Conservation (phyloP, 2,329 filamentous ascomycete species). For the Fusarium transvaalense region DNA sequence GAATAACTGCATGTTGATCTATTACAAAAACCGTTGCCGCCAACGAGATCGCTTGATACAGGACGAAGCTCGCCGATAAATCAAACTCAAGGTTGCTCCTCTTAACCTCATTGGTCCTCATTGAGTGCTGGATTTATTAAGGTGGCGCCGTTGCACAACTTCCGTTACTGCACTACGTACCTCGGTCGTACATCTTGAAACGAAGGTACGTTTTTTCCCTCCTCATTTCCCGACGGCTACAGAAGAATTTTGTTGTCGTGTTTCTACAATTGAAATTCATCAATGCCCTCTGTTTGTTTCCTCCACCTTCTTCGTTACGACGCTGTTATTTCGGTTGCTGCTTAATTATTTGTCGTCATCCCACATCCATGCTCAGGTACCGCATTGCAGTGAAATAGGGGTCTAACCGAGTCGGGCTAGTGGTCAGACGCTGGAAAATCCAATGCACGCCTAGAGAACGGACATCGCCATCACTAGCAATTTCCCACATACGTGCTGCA, state of each 20-base stretch:
- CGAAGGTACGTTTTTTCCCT: conserved; percentile 30
- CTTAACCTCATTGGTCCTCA: conserved; percentile 39
- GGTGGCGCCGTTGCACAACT: conserved; percentile 43
- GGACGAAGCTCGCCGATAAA: conserved; percentile 39
- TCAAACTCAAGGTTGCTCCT: conserved; percentile 37
- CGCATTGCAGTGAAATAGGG: conserved; percentile 29
- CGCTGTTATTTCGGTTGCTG: conserved; percentile 23
- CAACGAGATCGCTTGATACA: conserved; percentile 36
- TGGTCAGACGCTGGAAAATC: conserved; percentile 32
- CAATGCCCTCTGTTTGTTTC: neutral
- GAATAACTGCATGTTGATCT: conserved; percentile 8
- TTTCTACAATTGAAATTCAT: conserved; percentile 2
- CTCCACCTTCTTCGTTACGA: neutral
- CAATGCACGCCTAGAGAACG: conserved; percentile 43
- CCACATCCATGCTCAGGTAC: conserved; percentile 45
- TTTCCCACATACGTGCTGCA: conserved; percentile 53
- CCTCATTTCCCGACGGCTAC: conserved; percentile 2
- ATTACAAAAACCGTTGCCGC: conserved; percentile 19
- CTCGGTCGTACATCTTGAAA: conserved; percentile 26
- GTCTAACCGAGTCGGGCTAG: conserved; percentile 45
- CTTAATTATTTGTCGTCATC: conserved; percentile 29
- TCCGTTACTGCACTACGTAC: conserved; percentile 44
- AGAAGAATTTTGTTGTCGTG: conserved; percentile 2
- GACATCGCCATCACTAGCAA: conserved; percentile 53
- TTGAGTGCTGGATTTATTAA: conserved; percentile 42